phyloP scores from a whole-genome alignment of 805 yeast genomes.

The Starmerella tilneyi region DNA sequence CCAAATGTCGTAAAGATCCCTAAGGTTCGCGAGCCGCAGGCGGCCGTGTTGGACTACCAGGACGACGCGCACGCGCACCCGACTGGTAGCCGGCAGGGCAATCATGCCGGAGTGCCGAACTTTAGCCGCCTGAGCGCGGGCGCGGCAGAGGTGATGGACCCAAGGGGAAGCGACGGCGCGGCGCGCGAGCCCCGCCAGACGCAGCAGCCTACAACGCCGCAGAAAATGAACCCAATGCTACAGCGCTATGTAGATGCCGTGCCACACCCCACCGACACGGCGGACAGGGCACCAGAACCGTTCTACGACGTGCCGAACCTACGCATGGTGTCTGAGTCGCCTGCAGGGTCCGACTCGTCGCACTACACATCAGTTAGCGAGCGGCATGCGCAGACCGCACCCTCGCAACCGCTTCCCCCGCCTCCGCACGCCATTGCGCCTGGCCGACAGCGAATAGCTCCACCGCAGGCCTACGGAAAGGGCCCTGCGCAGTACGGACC shows the following conservation, averaged over 20 bases:
- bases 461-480: not conserved
- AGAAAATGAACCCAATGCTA: conserved; percentile 10
- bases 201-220: not conserved
- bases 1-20: conserved; percentile 30
- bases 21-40: conserved; percentile 19
- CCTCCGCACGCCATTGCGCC: conserved; percentile 1
- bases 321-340: conserved; percentile 8
- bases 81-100: not conserved
- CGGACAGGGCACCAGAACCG: conserved; percentile 4
- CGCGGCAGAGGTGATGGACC: too few species aligned
- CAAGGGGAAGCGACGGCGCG: not conserved
- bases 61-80: conserved; percentile 14
- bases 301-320: conserved; percentile 10
- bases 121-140: conserved; percentile 18
- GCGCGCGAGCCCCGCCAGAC: not conserved
- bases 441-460: not conserved
- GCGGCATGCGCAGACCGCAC: conserved; percentile 5
- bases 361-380: conserved; percentile 22
- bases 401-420: not conserved
- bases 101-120: conserved; percentile 14
- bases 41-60: conserved; percentile 11
- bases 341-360: conserved; percentile 16
- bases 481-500: not conserved
- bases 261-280: not conserved
- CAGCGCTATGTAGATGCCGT: conserved; percentile 9